Percentiles rank a stretch among this genome's conserved stretches.
Conservation (phyloP, 2,329 filamentous ascomycete genomes). For the Alternaria dauci region DNA sequence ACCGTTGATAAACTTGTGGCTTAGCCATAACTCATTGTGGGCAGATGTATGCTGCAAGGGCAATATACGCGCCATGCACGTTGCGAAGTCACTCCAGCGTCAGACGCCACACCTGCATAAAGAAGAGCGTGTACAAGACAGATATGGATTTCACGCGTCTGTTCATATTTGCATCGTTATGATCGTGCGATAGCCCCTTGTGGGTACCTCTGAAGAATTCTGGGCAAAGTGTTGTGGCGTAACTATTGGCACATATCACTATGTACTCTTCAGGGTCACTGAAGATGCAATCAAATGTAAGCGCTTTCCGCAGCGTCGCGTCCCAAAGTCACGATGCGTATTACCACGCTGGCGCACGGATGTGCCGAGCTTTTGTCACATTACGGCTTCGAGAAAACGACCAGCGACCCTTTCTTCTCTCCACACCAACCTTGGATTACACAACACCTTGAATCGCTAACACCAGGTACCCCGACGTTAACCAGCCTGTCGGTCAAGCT, state of each 20-base stretch:
- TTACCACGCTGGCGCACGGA: conserved; percentile 1
- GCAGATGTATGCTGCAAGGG: background rate
- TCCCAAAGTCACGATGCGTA: background rate
- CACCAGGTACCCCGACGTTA: conserved; percentile 21
- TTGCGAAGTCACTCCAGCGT: background rate
- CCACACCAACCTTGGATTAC: conserved; percentile 22
- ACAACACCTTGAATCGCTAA: conserved; percentile 20
- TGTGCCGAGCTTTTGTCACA: conserved; percentile 16
- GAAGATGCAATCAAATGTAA: background rate
- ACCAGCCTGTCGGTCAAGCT: conserved; percentile 9
- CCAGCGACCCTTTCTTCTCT: conserved; percentile 15
- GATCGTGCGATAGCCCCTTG: background rate
- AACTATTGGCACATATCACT: background rate
- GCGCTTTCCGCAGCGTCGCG: conserved; percentile 7
- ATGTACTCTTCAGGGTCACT: background rate
- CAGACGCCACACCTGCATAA: background rate
- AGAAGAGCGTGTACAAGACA: background rate
- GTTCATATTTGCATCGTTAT: background rate
- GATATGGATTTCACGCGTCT: background rate
- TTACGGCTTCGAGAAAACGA: conserved; percentile 7
- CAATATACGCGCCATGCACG: background rate
- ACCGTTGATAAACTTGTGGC: background rate
- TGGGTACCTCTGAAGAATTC: no score
- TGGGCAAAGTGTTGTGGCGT: background rate
- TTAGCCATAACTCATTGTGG: background rate